Evolutionary conservation across 148 eudicot genomes (phyloP).

Genomic region (Amaranthus palmeri): DNA sequence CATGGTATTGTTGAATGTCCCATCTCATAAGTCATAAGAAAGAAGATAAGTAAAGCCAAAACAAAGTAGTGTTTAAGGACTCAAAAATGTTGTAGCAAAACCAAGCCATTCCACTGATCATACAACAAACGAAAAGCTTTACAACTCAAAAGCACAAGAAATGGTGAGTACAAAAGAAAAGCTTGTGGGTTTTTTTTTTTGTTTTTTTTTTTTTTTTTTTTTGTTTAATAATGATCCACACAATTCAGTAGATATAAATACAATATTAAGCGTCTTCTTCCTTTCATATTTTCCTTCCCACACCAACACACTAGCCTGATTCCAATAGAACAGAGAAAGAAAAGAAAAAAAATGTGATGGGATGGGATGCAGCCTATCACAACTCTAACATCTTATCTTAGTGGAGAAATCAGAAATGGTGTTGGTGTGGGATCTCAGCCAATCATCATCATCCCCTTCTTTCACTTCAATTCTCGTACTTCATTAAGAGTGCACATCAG

Average conservation of each 20-base stretch:
- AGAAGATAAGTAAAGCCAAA: no score
- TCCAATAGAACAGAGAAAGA: conserved; percentile 47
- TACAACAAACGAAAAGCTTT: conserved; percentile 28
- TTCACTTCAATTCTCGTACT: conserved; percentile 22
- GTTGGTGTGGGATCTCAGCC: conserved; percentile 34
- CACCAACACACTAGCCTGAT: conserved; percentile 31
- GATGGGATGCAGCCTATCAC: conserved; percentile 34
- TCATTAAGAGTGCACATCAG: conserved; percentile 59
- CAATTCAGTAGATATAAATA: conserved; percentile 42
- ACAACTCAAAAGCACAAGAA: conserved; percentile 31
- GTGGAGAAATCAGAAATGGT: conserved; percentile 18
- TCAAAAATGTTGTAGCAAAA: not conserved
- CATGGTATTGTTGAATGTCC: no score
- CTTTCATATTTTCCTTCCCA: conserved; percentile 38
- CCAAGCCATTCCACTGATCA: conserved; percentile 14
- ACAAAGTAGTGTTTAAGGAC: no score
- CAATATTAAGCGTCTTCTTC: conserved; percentile 27
- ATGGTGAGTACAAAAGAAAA: conserved; percentile 24
- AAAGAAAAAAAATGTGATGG: conserved; percentile 27
- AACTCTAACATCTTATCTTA: conserved; percentile 31
- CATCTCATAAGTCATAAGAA: no score
- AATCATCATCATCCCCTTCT: conserved; percentile 19
- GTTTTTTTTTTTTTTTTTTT: conserved; percentile 7
- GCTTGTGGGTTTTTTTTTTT: conserved; percentile 18
- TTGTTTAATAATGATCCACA: conserved; percentile 33